Base-by-base conservation (phyloP, 2,329 filamentous ascomycete genomes). In the Fusarium sambucinum region DNA sequence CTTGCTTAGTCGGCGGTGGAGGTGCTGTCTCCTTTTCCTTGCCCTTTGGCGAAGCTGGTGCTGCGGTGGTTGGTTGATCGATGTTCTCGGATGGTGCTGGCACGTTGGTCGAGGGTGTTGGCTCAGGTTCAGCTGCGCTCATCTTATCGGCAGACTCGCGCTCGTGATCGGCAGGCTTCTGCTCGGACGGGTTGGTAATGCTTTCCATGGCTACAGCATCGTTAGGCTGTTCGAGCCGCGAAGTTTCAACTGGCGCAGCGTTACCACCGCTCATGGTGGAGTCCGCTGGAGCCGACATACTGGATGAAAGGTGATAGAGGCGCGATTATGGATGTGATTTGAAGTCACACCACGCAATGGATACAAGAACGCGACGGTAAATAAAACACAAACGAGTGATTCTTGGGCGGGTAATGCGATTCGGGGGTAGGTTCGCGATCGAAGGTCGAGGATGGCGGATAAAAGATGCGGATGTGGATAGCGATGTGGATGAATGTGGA, bases 161-260 rank as follows among this genome's bases (percentile, higher is more conserved):
- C 33, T 54, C 54, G 54, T 55, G 51, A 55, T 65, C 63, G 55
- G 59, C 60, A 42, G 60, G 55, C 38, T 54, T 53, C 46, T 68
- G 54, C 47, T 71, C 66, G 30, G 69, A 55, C 19, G 63, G 59
- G 50, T 77, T 73, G 52, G 73, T 60, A 51, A 81, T 77, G 55
- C 65, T 75, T 60, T 77, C 73, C 78, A 80, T 79, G 47, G 76
- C 74, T 32, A 81, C 77, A 58, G 79, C 77, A 67, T 80, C 80
- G 51, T 66, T 74, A 55, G 77, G 75, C 64, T 80, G 78, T 32
- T 76, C 70, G 58, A 79, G 73, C 46, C 71, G 74, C 30, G 75
- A 72, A 58, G 66, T 59, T 50, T 77, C 73, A 66, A 71, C 72
- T 55, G 67, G 58, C 60, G 68, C 59, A 62, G 71, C 53, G 53